A percentile compares a stretch with the other conserved stretches of the same genome.
phyloP scores from a whole-genome alignment of 2,329 filamentous ascomycete species.

The Aspergillus sclerotialis region DNA sequence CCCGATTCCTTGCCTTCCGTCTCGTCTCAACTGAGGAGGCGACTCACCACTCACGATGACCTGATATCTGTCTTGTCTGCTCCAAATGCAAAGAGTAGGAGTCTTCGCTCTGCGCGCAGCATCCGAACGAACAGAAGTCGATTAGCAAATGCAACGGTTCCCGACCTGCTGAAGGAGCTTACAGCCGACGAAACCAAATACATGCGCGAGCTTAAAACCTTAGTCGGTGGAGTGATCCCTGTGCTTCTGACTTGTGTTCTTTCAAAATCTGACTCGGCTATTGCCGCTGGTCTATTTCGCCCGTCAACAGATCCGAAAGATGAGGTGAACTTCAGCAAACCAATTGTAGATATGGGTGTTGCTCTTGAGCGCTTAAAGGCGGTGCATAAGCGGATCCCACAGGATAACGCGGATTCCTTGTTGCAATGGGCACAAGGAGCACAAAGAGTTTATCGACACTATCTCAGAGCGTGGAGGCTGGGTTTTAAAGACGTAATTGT shows the following conservation, averaged over 20 bases:
- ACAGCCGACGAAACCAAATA: slow-evolving; percentile 80
- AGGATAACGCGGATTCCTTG: slow-evolving; percentile 63
- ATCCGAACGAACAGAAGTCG: slow-evolving; percentile 66
- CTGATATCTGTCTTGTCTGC: slow-evolving; percentile 84
- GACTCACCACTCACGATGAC: slow-evolving; percentile 86
- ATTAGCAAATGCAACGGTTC: slow-evolving; percentile 60
- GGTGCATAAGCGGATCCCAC: slow-evolving; percentile 72
- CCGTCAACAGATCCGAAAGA: slow-evolving; percentile 47
- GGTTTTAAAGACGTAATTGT: slow-evolving; percentile 94
- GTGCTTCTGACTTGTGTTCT: slow-evolving; percentile 82
- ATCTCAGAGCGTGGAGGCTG: slow-evolving; percentile 80
- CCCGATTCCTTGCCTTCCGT: slow-evolving; percentile 39
- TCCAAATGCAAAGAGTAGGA: slow-evolving; percentile 54
- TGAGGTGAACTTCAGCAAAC: slow-evolving; percentile 64
- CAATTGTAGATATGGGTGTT: slow-evolving; percentile 91
- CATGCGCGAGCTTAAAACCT: slow-evolving; percentile 78
- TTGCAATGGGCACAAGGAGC: slow-evolving; percentile 75
- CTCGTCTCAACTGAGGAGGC: slow-evolving; percentile 54
- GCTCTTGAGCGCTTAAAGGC: slow-evolving; percentile 76
- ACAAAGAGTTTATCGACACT: slow-evolving; percentile 73
- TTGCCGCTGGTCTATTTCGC: slow-evolving; percentile 62
- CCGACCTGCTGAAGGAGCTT: slow-evolving; percentile 73
- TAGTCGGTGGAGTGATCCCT: slow-evolving; percentile 92
- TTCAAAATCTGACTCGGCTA: slow-evolving; percentile 59
- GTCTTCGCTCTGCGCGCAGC: slow-evolving; percentile 69